Conservation (phyloP, 345 rosid genomes). For the Cardamine occulta region DNA sequence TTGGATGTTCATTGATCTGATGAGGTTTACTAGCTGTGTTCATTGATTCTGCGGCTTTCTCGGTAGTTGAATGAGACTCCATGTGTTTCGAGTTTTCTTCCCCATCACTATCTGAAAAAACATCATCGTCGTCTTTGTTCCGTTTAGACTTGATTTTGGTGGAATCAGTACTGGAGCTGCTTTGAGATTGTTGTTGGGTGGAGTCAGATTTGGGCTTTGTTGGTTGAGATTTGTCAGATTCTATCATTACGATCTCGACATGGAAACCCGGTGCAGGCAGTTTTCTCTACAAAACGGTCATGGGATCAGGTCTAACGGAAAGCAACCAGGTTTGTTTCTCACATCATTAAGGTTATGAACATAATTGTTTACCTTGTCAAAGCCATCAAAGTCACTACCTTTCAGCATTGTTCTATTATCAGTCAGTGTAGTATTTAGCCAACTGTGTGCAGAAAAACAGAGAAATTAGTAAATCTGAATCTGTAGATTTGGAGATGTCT, state of each 20-base stretch:
- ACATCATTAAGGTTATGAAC: neutral
- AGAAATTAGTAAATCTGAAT: slow-evolving; percentile 3
- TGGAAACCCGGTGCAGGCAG: slow-evolving; percentile 91
- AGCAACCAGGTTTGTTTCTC: neutral
- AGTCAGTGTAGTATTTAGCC: slow-evolving; percentile 87
- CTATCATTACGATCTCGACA: slow-evolving; percentile 77
- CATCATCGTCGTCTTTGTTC: slow-evolving; percentile 67
- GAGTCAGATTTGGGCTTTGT: slow-evolving; percentile 42
- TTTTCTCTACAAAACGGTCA: slow-evolving; percentile 58
- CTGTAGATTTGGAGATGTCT: neutral
- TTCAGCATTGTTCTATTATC: slow-evolving; percentile 76
- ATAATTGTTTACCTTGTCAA: slow-evolving; percentile 66
- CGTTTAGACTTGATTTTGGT: slow-evolving; percentile 39
- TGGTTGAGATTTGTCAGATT: slow-evolving; percentile 47
- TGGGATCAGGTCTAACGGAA: neutral
- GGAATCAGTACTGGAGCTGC: slow-evolving; percentile 36
- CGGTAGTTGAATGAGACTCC: slow-evolving; percentile 33
- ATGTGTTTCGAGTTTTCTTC: slow-evolving; percentile 57
- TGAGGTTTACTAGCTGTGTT: slow-evolving; percentile 13
- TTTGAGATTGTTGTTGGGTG: slow-evolving; percentile 37
- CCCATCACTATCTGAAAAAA: slow-evolving; percentile 80
- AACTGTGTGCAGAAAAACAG: slow-evolving; percentile 51
- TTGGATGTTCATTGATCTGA: slow-evolving; percentile 17
- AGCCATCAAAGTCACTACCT: slow-evolving; percentile 80
- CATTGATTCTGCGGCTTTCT: slow-evolving; percentile 32